These are phyloP conservation scores for Monotropa hypopitys DNA, from an alignment of 179 eudicot genomes.

Conservation along the genomic window DNA sequence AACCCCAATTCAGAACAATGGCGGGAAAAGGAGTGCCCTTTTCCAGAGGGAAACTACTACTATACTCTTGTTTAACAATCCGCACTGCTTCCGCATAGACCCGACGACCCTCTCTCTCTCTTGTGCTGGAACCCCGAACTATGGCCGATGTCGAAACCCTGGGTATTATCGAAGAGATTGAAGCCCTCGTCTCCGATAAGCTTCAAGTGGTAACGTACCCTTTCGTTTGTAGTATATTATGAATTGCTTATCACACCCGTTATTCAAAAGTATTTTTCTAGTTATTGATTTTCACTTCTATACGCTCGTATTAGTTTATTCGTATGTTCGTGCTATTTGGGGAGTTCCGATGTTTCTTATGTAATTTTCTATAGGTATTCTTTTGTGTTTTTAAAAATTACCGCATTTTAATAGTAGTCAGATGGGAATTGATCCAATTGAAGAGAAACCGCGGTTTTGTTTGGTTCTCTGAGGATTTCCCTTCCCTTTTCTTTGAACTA, in stretches of 20 bases:
- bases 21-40: constrained; percentile 9
- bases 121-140: neutral
- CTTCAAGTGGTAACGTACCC: constrained; percentile 68
- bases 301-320: neutral
- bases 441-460: neutral
- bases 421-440: neutral
- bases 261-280: neutral
- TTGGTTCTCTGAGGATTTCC: neutral
- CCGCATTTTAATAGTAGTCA: neutral
- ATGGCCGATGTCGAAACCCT: constrained; percentile 66
- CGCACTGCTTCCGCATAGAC: neutral
- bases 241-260: neutral
- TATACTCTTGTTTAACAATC: neutral
- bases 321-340: neutral
- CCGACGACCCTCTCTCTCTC: neutral
- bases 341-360: neutral
- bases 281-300: neutral
- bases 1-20: neutral
- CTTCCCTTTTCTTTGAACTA: neutral
- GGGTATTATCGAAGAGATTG: constrained; percentile 67
- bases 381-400: neutral
- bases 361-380: neutral
- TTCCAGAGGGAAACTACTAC: constrained; percentile 4
- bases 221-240: neutral
- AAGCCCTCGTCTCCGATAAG: constrained; percentile 56